Evolutionary conservation across 1,284 basidiomycete genomes (phyloP).

Genomic region (Sporisorium iseilematis-ciliati): DNA sequence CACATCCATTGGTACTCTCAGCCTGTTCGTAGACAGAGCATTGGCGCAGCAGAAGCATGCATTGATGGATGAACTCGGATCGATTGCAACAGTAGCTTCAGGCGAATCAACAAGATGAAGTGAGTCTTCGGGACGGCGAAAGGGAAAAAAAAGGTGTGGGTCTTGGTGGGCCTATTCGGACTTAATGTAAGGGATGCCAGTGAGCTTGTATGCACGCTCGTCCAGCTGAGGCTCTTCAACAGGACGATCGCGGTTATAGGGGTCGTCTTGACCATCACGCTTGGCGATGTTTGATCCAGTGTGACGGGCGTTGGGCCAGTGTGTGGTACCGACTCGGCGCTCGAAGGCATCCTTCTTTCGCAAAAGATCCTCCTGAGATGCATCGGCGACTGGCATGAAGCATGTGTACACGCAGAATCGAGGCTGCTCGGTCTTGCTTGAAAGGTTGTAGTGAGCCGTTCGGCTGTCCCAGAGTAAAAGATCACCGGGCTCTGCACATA

Average conservation of each 20-base stretch:
- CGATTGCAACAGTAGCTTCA: no score
- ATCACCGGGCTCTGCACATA: conserved; percentile 63
- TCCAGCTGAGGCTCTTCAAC: conserved; percentile 23
- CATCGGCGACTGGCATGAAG: conserved; percentile 24
- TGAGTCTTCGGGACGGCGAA: no score
- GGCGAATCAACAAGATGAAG: no score
- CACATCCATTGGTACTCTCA: no score
- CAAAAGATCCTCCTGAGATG: conserved; percentile 27
- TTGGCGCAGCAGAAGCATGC: no score
- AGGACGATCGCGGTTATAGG: conserved; percentile 22
- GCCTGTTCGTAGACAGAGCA: no score
- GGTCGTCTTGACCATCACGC: conserved; percentile 15
- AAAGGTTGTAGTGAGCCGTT: conserved; percentile 32
- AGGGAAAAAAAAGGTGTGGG: no score
- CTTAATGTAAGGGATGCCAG: conserved; percentile 32
- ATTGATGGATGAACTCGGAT: background rate
- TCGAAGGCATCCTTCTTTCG: conserved; percentile 41
- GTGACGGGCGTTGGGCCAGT: conserved; percentile 24
- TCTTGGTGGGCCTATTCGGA: background rate
- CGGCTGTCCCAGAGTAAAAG: conserved; percentile 70
- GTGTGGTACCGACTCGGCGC: conserved; percentile 17
- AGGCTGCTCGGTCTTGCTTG: conserved; percentile 24
- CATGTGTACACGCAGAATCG: conserved; percentile 26
- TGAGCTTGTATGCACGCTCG: conserved; percentile 20
- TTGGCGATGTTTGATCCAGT: conserved; percentile 14